These are phyloP conservation scores for Brettanomyces bruxellensis DNA, from an alignment of 805 yeast species.

Conservation along the genomic window DNA sequence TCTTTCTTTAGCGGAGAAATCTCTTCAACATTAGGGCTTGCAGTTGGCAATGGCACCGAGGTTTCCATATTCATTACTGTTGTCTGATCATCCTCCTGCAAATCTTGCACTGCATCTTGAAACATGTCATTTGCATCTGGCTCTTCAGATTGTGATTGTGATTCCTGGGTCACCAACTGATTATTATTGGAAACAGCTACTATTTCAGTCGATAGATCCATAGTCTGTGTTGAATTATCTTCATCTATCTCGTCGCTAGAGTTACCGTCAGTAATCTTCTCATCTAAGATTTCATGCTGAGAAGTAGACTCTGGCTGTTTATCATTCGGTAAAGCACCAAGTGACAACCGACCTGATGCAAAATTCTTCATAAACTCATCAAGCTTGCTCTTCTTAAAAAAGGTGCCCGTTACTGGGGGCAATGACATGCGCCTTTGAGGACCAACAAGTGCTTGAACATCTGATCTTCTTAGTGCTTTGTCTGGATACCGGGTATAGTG, in stretches of 20 bases:
- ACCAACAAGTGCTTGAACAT: not conserved
- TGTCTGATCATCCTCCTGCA: constrained; percentile 2
- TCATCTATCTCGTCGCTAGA: constrained; percentile 11
- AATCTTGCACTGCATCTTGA: constrained; percentile 4
- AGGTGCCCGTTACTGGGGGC: not conserved
- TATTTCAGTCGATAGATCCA: constrained; percentile 20
- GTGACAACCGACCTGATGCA: not conserved
- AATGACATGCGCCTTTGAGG: constrained; percentile 4
- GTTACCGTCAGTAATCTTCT: not conserved
- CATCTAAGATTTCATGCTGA: not conserved
- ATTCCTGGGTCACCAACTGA: constrained; percentile 9
- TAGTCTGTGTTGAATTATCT: constrained; percentile 18
- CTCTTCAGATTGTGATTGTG: not conserved
- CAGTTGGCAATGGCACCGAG: no score
- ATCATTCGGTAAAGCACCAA: not conserved
- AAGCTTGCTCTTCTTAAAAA: not conserved
- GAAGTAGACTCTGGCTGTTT: not conserved
- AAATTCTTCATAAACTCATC: not conserved
- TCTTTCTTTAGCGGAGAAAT: no score
- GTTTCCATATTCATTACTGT: constrained; percentile 4
- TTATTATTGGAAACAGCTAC: constrained; percentile 6
- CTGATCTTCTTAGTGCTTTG: constrained; percentile 1
- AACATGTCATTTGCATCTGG: constrained; percentile 5
- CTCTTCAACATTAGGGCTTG: no score
- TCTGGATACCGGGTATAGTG: constrained; percentile 10